These are phyloP conservation scores for Phytomonas francai DNA, from an alignment of 208 protist species.

Conservation along the genomic window DNA sequence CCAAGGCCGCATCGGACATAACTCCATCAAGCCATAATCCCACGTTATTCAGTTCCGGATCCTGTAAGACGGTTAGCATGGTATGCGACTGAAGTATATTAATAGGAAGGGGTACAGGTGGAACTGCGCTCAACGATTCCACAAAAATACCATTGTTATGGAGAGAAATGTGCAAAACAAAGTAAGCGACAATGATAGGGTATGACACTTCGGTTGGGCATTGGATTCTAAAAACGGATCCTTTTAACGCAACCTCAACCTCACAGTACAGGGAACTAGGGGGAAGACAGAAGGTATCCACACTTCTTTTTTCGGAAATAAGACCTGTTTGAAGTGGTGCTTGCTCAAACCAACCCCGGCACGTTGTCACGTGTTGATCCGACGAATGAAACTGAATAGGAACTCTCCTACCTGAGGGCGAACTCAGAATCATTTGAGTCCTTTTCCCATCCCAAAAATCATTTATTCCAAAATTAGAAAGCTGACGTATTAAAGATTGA, in stretches of 20 bases:
- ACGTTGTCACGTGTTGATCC: constrained; percentile 24
- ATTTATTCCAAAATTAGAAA: constrained; percentile 33
- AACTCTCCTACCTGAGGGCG: constrained; percentile 19
- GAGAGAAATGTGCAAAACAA: constrained; percentile 64
- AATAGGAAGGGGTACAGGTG: constrained; percentile 41
- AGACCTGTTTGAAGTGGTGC: constrained; percentile 28
- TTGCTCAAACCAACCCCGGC: constrained; percentile 77
- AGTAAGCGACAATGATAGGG: constrained; percentile 55
- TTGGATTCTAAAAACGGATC: constrained; percentile 29
- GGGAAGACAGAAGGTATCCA: constrained; percentile 52
- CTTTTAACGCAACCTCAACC: constrained; percentile 29
- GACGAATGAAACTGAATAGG: constrained; percentile 15
- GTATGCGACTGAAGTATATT: constrained; percentile 46
- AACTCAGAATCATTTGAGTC: constrained; percentile 45
- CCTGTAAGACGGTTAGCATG: constrained; percentile 41
- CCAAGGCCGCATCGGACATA: constrained; percentile 30
- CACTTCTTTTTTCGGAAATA: constrained; percentile 30
- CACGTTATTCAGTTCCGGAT: constrained; percentile 18
- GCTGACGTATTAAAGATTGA: constrained; percentile 11
- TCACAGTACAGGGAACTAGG: constrained; percentile 38
- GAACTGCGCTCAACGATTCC: constrained; percentile 23
- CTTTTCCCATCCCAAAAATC: constrained; percentile 21
- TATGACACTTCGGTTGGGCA: constrained; percentile 77
- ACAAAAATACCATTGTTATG: constrained; percentile 77
- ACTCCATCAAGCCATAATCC: constrained; percentile 70